Base-by-base conservation (phyloP, 1,284 basidiomycete species). In the Apiotrichum porosum region DNA sequence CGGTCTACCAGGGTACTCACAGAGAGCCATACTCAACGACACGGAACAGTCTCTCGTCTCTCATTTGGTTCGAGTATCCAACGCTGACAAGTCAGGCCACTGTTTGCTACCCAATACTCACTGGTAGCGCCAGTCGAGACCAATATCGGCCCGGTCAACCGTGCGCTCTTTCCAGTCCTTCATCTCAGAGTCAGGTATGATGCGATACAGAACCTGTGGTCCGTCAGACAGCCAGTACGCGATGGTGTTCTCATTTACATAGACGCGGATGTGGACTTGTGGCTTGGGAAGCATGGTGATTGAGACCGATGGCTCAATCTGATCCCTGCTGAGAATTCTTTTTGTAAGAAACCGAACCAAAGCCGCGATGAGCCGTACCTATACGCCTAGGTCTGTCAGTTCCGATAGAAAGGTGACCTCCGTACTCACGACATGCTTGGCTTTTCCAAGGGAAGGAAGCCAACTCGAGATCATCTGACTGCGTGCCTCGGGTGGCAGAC, bases 1-100 rank as follows among this genome's bases (percentile, higher is more conserved):
- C n/a, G 32, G 6, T 37, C 40, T 28, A 12, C 6, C 26, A 28
- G 26, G 26, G 26, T n/a, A 63, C 68, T 59, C 57, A 71, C 70
- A 71, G 69, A 6, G 66, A 65, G 4, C 63, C 66, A 44, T 69
- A 71, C 52, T 72, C 70, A 37, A 72, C 62, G 17, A 69, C 65
- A 31, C 70, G 58, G 48, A 70, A 72, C 35, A 69, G 50, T 15
- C 38, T 51, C 22, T 69, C 66, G 49, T 72, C 61, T 22, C 49
- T 36, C 37, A 70, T 38, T 21, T 61, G 56, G 2, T 54, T 50
- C 4, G 57, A 57, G 58, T 62, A 69, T 1, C 63, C 62, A 15
- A 71, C 60, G 2, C 69, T 72, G 40, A 2, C 5, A 21, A 24
- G 26, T 15, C 3, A 35, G 32, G 40, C 8, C 15, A 41, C 42